These are phyloP conservation scores for Leccinum boreale DNA, from an alignment of 768 basidiomycete species.

Conservation along the genomic window DNA sequence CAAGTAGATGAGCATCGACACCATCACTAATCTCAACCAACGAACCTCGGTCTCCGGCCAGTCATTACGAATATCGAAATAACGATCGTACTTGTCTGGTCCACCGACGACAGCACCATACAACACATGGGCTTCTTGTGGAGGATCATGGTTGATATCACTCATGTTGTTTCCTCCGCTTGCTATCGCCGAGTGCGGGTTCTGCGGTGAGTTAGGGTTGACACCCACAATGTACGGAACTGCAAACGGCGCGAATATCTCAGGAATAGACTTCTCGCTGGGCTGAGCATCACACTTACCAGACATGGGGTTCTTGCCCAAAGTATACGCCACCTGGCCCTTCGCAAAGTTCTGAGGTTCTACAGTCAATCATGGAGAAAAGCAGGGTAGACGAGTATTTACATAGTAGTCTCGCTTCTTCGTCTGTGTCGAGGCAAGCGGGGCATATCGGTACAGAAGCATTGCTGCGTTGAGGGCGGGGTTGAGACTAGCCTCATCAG, in stretches of 20 bases:
- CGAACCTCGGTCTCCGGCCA: conserved; percentile 85
- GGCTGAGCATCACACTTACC: conserved; percentile 38
- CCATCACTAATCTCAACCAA: background rate
- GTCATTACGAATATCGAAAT: conserved; percentile 82
- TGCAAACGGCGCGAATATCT: background rate
- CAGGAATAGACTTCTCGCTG: background rate
- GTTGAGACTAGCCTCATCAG: conserved; percentile 75
- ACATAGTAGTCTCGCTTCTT: conserved; percentile 64
- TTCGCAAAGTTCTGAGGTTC: conserved; percentile 62
- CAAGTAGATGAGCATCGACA: conserved; percentile 9
- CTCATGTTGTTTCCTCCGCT: conserved; percentile 74
- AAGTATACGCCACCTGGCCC: conserved; percentile 72
- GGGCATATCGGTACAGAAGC: conserved; percentile 74
- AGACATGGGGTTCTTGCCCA: conserved; percentile 90
- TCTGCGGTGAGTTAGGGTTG: conserved; percentile 87
- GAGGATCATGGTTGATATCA: conserved; percentile 69
- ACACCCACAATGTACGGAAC: conserved; percentile 73
- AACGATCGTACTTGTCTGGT: conserved; percentile 71
- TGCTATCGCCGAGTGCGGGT: conserved; percentile 89
- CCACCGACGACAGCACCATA: conserved; percentile 92
- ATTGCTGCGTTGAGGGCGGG: conserved; percentile 87
- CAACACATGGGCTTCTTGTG: conserved; percentile 67
- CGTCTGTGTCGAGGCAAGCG: conserved; percentile 58
- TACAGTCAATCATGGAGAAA: conserved; percentile 6
- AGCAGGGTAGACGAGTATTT: conserved; percentile 13